phyloP scores from a whole-genome alignment of 495 filamentous ascomycete species.

The Penicillium coffeae region DNA sequence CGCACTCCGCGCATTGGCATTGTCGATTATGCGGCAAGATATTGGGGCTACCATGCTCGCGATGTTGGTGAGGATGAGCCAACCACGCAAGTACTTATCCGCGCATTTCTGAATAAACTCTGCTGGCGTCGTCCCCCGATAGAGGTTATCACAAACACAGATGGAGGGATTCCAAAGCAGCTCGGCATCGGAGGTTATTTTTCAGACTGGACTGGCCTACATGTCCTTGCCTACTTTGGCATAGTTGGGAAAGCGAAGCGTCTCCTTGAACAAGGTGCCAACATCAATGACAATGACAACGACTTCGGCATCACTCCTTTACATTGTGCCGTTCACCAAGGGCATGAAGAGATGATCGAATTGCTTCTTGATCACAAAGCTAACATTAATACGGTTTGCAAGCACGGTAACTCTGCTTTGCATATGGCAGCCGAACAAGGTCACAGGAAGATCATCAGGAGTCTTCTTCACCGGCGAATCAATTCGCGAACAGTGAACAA shows the following conservation, averaged over 20 bases:
- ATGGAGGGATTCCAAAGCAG: constrained; percentile 13
- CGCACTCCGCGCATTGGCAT: constrained; percentile 9
- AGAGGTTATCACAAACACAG: background rate
- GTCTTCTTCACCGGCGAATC: constrained; percentile 13
- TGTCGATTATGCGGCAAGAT: constrained; percentile 25
- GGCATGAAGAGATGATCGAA: constrained; percentile 37
- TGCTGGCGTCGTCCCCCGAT: constrained; percentile 29
- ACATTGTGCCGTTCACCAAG: constrained; percentile 35
- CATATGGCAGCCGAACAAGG: constrained; percentile 27
- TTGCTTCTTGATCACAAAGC: constrained; percentile 29
- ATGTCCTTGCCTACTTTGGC: background rate
- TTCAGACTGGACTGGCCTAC: constrained; percentile 25
- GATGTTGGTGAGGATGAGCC: constrained; percentile 29
- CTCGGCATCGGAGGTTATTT: constrained; percentile 27
- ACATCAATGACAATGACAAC: constrained; percentile 25
- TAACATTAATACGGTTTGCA: constrained; percentile 19
- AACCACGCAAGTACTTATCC: constrained; percentile 28
- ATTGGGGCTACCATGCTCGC: constrained; percentile 31
- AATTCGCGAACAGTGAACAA: constrained; percentile 18
- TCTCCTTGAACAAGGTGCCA: constrained; percentile 25
- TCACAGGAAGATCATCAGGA: constrained; percentile 27
- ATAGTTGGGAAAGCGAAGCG: constrained; percentile 19
- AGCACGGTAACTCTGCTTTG: constrained; percentile 25
- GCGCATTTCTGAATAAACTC: constrained; percentile 35
- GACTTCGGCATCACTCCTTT: constrained; percentile 18